These are phyloP conservation scores for Isabelozyma rhagii DNA, from an alignment of 805 yeast species.

Conservation along the genomic window DNA sequence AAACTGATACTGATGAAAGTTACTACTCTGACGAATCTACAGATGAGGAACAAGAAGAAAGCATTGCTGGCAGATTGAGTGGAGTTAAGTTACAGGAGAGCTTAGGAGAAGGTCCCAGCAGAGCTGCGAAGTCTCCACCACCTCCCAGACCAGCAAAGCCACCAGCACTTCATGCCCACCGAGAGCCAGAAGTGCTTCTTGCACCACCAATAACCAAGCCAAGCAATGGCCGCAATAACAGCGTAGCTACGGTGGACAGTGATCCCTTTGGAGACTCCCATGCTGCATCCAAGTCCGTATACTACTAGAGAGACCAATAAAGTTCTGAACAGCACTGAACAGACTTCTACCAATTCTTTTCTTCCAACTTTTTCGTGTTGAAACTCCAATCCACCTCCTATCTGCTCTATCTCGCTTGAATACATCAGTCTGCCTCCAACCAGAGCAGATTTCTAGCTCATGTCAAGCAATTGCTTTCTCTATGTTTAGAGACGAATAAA, in stretches of 20 bases:
- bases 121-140: constrained; percentile 14
- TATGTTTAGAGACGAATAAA: too few relatives aligned
- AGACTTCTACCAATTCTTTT: neutral
- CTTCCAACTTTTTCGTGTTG: too few relatives aligned
- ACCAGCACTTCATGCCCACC: constrained; percentile 1
- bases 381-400: too few relatives aligned
- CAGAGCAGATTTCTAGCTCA: too few relatives aligned
- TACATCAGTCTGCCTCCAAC: too few relatives aligned
- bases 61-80: constrained; percentile 6
- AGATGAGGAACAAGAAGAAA: constrained; percentile 35
- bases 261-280: constrained; percentile 41
- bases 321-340: too few relatives aligned
- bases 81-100: constrained; percentile 2
- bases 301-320: neutral
- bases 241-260: constrained; percentile 23
- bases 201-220: constrained; percentile 4
- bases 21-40: constrained; percentile 39
- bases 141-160: constrained; percentile 28
- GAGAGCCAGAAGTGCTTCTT: neutral
- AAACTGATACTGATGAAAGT: constrained; percentile 24
- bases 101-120: neutral
- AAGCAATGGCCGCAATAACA: constrained; percentile 16
- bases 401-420: too few relatives aligned
- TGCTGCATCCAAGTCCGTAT: constrained; percentile 7
- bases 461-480: too few relatives aligned